Evolutionary conservation across 2,329 filamentous ascomycete genomes (phyloP).

Genomic region (Aspergillus texensis): DNA sequence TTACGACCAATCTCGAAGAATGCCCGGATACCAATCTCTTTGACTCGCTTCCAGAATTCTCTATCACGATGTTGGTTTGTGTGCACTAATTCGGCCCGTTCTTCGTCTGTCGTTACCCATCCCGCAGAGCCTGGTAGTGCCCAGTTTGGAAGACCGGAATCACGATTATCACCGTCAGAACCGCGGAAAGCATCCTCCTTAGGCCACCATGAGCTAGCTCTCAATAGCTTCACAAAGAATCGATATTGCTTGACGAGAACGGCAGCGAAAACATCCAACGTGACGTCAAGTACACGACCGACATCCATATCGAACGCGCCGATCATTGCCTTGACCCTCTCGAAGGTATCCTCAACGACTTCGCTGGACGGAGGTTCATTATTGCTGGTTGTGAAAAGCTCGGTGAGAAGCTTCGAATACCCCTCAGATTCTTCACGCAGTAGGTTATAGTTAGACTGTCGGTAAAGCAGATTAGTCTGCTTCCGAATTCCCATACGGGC

Average conservation of each 20-base stretch:
- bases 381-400: slow-evolving; percentile 87
- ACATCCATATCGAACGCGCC: slow-evolving; percentile 97
- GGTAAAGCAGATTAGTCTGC: slow-evolving; percentile 89
- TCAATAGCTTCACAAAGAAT: slow-evolving; percentile 91
- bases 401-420: slow-evolving; percentile 93
- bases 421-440: slow-evolving; percentile 94
- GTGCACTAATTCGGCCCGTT: slow-evolving; percentile 61
- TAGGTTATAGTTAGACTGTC: slow-evolving; percentile 95
- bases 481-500: slow-evolving; percentile 80
- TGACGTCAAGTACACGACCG: slow-evolving; percentile 89
- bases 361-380: slow-evolving; percentile 73
- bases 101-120: slow-evolving; percentile 68
- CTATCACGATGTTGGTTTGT: slow-evolving; percentile 68
- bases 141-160: slow-evolving; percentile 78
- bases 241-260: slow-evolving; percentile 89
- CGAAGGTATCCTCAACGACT: slow-evolving; percentile 81
- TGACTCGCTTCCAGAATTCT: slow-evolving; percentile 80
- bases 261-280: slow-evolving; percentile 90
- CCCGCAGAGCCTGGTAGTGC: slow-evolving; percentile 71
- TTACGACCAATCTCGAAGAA: slow-evolving; percentile 87
- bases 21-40: slow-evolving; percentile 73
- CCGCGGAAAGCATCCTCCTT: slow-evolving; percentile 58
- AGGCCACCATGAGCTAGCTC: slow-evolving; percentile 97
- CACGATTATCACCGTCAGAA: slow-evolving; percentile 32
- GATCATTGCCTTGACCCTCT: slow-evolving; percentile 90